Conservation (phyloP, 1,284 basidiomycete species). For the Psilocybe mexicana region DNA sequence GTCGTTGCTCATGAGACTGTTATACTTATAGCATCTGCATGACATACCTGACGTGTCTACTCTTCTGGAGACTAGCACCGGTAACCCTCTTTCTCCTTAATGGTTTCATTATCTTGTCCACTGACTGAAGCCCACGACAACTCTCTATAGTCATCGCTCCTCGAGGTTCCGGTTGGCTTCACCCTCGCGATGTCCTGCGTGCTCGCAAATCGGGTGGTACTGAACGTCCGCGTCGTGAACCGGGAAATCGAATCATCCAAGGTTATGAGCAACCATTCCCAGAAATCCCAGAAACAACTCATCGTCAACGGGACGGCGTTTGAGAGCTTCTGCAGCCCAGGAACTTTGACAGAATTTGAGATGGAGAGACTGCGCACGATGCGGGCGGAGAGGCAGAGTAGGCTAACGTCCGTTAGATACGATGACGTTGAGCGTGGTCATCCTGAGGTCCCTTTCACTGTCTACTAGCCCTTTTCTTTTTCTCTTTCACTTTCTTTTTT, state of each 20-base stretch:
- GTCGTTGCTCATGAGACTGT: not conserved
- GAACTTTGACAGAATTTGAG: slow-evolving; percentile 7
- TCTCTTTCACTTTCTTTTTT: not conserved
- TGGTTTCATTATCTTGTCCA: not conserved
- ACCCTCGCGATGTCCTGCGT: slow-evolving; percentile 58
- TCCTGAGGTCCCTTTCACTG: slow-evolving; percentile 1
- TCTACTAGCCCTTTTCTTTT: not conserved
- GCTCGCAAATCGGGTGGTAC: slow-evolving; percentile 52
- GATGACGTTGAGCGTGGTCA: not conserved
- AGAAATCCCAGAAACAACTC: slow-evolving; percentile 5
- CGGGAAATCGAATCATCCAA: slow-evolving; percentile 29
- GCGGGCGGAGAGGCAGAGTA: slow-evolving; percentile 7
- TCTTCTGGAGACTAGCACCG: slow-evolving; percentile 49
- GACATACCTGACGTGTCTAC: slow-evolving; percentile 52
- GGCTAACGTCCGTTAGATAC: not conserved
- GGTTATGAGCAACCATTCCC: slow-evolving; percentile 2
- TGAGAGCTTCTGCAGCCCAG: slow-evolving; percentile 12
- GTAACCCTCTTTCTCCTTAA: slow-evolving; percentile 32
- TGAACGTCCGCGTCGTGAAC: slow-evolving; percentile 52
- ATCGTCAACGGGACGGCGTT: not conserved
- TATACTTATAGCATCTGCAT: slow-evolving; percentile 46
- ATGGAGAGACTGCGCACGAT: slow-evolving; percentile 11
- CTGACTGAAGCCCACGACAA: not conserved
- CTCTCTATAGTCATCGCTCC: slow-evolving; percentile 29
- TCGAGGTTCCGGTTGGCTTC: slow-evolving; percentile 59